Evolutionary conservation across 139 green algal species (phyloP), one percentile per base, ranked within the genome.

Genomic region (Chlorella ohadii): DNA sequence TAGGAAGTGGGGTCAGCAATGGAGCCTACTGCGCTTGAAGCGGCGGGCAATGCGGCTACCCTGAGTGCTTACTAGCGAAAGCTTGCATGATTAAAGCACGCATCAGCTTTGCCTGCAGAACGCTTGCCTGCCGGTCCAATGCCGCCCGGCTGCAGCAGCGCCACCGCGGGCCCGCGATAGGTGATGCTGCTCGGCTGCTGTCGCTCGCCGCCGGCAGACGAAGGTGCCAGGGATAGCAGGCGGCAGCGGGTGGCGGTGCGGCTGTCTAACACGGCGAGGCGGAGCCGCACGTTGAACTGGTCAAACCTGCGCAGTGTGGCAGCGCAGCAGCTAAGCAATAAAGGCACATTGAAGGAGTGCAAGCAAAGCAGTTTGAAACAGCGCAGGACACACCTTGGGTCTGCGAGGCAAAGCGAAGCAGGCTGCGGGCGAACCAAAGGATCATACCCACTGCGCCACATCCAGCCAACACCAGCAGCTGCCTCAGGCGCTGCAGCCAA

Each of bases 241-340:
- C 38, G 31, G 36, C 64, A 86, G 4, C 55, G 36, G 12, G 56
- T 80, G 75, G 36, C 33, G 20, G 36, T 44, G n/a, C 28, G 6
- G 28, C 20, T 38, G 1, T 17, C 61, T n/a, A 89, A 84, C 25
- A 86, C 64, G 0, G 82, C 82, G 12, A 68, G 65, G 5, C 71
- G 57, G 64, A 84, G 55, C 9, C 82, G 77, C 23, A 83, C 78
- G 64, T 86, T 86, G 65, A 80, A 88, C 34, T 79, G 67, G 73
- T 89, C 85, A 38, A 82, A 83, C 78, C 86, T 90, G 85, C 28
- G 1, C 33, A 22, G 5, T 2, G 31, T 39, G 31, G 51, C 0
- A 71, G 19, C 7, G 44, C 44, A 51, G 44, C 6, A 51, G 44
- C 9, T n/a, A n/a, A n/a, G n/a, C n/a, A n/a, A n/a, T n/a, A n/a